Percentiles rank a stretch among this genome's conserved stretches.
These are phyloP conservation scores for Kwoniella shivajii DNA, from an alignment of 1,284 basidiomycete species.

Conservation along the genomic window DNA sequence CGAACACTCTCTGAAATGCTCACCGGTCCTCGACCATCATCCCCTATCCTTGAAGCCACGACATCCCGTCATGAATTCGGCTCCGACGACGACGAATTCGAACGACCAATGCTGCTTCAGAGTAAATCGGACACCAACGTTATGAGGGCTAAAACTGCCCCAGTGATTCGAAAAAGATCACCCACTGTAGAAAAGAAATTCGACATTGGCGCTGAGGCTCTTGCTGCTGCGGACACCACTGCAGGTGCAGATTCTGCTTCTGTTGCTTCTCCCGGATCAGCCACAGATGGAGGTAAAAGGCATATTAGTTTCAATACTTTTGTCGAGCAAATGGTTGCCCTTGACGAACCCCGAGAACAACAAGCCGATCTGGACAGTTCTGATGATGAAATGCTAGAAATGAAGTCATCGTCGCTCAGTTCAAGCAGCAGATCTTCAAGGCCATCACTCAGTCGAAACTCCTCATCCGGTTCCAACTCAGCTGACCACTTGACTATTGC, in stretches of 20 bases:
- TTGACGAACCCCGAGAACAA: constrained; percentile 59
- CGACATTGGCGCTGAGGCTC: constrained; percentile 3
- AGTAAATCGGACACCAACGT: constrained; percentile 84
- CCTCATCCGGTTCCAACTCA: constrained; percentile 29
- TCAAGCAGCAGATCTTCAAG: constrained; percentile 38
- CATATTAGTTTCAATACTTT: constrained; percentile 99
- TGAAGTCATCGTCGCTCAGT: constrained; percentile 55
- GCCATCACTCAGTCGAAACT: constrained; percentile 41
- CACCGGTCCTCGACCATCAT: constrained; percentile 58
- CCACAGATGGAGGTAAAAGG: constrained; percentile 56
- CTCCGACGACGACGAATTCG: constrained; percentile 33
- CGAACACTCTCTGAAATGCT: constrained; percentile 90
- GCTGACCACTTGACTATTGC: constrained; percentile 84
- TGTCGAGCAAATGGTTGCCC: constrained; percentile 96
- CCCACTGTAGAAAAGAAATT: constrained; percentile 25
- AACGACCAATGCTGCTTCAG: constrained; percentile 67
- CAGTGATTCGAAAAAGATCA: constrained; percentile 19
- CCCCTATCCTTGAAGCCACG: constrained; percentile 58
- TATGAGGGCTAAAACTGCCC: constrained; percentile 33
- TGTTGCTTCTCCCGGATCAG: constrained; percentile 1
- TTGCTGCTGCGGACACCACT: constrained; percentile 1
- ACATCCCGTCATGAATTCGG: constrained; percentile 46
- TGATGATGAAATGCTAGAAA: constrained; percentile 65
- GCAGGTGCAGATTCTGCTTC: background rate
- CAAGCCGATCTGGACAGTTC: constrained; percentile 54